Evolutionary conservation across 495 filamentous ascomycete genomes (phyloP).

Genomic region (Astrocystis sublimbata): DNA sequence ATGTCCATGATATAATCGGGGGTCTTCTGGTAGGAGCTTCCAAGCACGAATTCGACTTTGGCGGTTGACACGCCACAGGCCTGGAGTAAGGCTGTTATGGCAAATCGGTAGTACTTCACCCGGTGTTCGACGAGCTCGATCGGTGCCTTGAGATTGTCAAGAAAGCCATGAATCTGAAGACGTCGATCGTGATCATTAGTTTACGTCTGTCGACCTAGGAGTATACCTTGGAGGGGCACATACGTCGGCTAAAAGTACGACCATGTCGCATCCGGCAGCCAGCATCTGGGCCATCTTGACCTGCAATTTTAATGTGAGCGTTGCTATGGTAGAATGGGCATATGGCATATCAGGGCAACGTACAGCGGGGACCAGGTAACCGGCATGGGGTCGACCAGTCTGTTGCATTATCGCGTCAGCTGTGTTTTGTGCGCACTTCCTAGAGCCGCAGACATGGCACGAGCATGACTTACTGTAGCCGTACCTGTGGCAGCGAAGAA

Average conservation of each 20-base stretch:
- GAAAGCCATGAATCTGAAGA: slow-evolving; percentile 59
- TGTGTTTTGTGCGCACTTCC: not conserved
- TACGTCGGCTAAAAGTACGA: slow-evolving; percentile 78
- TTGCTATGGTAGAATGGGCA: not conserved
- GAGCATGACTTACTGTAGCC: slow-evolving; percentile 50
- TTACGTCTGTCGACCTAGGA: not conserved
- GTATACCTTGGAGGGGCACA: not conserved
- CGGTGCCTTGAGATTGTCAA: slow-evolving; percentile 82
- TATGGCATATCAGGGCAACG: not conserved
- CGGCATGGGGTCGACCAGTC: slow-evolving; percentile 76
- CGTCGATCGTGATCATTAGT: not conserved
- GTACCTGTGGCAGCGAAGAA: slow-evolving; percentile 51
- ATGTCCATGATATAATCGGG: slow-evolving; percentile 74
- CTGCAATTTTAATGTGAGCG: slow-evolving; percentile 12
- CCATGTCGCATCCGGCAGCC: slow-evolving; percentile 77
- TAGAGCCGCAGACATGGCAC: too few relatives aligned
- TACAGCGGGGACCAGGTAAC: slow-evolving; percentile 76
- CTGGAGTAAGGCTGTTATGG: slow-evolving; percentile 66
- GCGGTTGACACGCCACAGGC: slow-evolving; percentile 74
- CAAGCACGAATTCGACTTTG: slow-evolving; percentile 80
- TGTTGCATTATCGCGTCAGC: slow-evolving; percentile 11
- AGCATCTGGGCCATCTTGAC: slow-evolving; percentile 91
- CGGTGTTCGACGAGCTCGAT: slow-evolving; percentile 83
- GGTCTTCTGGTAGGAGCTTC: slow-evolving; percentile 77
- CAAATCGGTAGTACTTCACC: slow-evolving; percentile 68